These are phyloP conservation scores for Phaffomyces antillensis DNA, from an alignment of 805 yeast genomes.

Conservation along the genomic window DNA sequence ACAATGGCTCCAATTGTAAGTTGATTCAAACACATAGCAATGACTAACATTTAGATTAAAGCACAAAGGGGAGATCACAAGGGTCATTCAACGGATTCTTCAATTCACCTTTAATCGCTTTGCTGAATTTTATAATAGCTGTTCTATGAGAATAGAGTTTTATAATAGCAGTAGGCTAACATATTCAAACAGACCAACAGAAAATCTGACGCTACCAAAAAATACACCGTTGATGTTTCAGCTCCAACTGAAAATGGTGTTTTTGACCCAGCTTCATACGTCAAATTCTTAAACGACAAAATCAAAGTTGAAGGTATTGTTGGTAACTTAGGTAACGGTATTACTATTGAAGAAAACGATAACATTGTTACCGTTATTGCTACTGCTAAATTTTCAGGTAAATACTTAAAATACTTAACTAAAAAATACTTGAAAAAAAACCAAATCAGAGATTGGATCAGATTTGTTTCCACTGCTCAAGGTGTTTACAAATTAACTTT, in stretches of 20 bases:
- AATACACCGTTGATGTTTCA: slow-evolving; percentile 91
- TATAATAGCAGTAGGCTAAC: slow-evolving; percentile 69
- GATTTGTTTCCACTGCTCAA: slow-evolving; percentile 93
- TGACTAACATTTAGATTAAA: slow-evolving; percentile 15
- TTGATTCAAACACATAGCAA: slow-evolving; percentile 26
- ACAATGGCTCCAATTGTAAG: slow-evolving; percentile 93
- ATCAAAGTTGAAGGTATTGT: slow-evolving; percentile 96
- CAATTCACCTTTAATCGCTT: slow-evolving; percentile 12
- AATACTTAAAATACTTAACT: slow-evolving; percentile 98
- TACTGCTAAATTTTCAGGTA: slow-evolving; percentile 96
- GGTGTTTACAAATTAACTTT: slow-evolving; percentile 95
- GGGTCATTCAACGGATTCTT: slow-evolving; percentile 23
- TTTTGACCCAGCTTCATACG: slow-evolving; percentile 95
- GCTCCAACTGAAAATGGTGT: slow-evolving; percentile 97
- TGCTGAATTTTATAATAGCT: slow-evolving; percentile 30
- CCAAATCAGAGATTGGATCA: slow-evolving; percentile 99
- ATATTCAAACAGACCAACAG: slow-evolving; percentile 58
- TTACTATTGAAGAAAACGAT: slow-evolving; percentile 85
- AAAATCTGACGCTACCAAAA: slow-evolving; percentile 77
- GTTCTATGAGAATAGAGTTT: slow-evolving; percentile 11
- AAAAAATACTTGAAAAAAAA: slow-evolving; percentile 99
- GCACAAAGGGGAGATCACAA: not conserved
- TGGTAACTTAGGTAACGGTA: slow-evolving; percentile 95
- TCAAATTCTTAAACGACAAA: slow-evolving; percentile 97
- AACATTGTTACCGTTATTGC: slow-evolving; percentile 84